A percentile compares a stretch with the other conserved stretches of the same genome.
These are phyloP conservation scores for Pythium chondricola DNA, from an alignment of 352 stramenopile species.

Conservation along the genomic window DNA sequence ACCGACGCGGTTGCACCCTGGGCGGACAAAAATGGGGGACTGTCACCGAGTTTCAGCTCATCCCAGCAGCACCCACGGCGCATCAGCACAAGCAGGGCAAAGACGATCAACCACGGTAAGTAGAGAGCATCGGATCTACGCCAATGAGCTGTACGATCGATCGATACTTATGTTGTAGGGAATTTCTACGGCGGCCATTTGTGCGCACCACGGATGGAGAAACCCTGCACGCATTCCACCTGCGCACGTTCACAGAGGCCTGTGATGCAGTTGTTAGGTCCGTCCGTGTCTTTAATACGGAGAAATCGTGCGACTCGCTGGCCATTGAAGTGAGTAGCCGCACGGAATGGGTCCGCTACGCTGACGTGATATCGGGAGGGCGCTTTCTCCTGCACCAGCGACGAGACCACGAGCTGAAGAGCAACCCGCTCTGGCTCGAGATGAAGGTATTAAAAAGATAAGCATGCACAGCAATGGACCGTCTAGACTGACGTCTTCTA, in stretches of 20 bases:
- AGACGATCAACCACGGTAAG: too few relatives aligned
- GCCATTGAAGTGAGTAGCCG: not conserved
- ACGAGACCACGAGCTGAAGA: slow-evolving; percentile 25
- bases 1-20: slow-evolving; percentile 3
- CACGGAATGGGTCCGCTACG: slow-evolving; percentile 28
- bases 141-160: too few relatives aligned
- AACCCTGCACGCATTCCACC: slow-evolving; percentile 41
- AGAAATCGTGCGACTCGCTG: slow-evolving; percentile 68
- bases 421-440: slow-evolving; percentile 14
- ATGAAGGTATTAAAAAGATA: too few relatives aligned
- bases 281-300: slow-evolving; percentile 53
- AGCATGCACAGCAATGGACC: not conserved
- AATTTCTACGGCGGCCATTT: slow-evolving; percentile 50
- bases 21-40: not conserved
- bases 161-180: slow-evolving; percentile 19
- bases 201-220: slow-evolving; percentile 47
- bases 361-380: slow-evolving; percentile 49
- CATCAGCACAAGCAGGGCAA: too few relatives aligned
- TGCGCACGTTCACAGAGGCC: slow-evolving; percentile 34
- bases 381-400: slow-evolving; percentile 43
- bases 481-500: not conserved
- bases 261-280: slow-evolving; percentile 27
- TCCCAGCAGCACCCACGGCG: not conserved
- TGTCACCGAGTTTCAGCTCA: not conserved
- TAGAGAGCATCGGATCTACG: too few relatives aligned